phyloP scores from a whole-genome alignment of 2,329 filamentous ascomycete genomes.

The Paracoccidioides lutzii region DNA sequence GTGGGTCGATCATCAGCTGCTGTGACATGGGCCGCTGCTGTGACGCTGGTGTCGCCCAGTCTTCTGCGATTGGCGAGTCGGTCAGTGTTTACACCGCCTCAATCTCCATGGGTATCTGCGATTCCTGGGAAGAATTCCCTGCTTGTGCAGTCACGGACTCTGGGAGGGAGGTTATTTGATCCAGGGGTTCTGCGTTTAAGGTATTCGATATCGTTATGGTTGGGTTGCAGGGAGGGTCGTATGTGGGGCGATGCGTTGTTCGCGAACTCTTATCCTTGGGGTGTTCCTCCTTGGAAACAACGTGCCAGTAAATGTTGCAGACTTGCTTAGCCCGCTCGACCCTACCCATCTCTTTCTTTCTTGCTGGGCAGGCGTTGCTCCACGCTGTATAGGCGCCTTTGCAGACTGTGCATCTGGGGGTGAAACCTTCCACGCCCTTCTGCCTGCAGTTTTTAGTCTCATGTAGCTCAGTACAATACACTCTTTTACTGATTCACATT shows the following conservation, averaged over 20 bases:
- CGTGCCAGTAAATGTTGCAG: not conserved
- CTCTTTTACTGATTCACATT: no score
- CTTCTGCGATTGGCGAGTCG: not conserved
- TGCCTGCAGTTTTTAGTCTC: not conserved
- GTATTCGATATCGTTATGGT: not conserved
- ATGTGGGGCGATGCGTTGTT: not conserved
- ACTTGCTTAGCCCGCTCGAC: not conserved
- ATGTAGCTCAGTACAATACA: slow-evolving; percentile 1
- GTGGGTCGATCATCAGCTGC: not conserved
- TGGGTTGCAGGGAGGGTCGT: not conserved
- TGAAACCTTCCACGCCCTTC: not conserved
- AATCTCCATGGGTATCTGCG: not conserved
- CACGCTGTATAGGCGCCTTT: not conserved
- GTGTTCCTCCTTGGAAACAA: not conserved
- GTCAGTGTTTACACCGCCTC: no score
- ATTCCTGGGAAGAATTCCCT: not conserved
- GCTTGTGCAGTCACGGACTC: no score
- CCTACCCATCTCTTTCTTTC: not conserved
- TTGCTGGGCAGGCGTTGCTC: not conserved
- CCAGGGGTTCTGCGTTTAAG: not conserved
- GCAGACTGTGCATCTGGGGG: not conserved
- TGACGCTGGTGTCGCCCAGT: not conserved
- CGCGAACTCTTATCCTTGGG: not conserved
- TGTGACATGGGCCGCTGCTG: not conserved
- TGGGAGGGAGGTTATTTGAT: no score